Evolutionary conservation across 768 basidiomycete genomes (phyloP).

Genomic region (Coprinellus micaceus): DNA sequence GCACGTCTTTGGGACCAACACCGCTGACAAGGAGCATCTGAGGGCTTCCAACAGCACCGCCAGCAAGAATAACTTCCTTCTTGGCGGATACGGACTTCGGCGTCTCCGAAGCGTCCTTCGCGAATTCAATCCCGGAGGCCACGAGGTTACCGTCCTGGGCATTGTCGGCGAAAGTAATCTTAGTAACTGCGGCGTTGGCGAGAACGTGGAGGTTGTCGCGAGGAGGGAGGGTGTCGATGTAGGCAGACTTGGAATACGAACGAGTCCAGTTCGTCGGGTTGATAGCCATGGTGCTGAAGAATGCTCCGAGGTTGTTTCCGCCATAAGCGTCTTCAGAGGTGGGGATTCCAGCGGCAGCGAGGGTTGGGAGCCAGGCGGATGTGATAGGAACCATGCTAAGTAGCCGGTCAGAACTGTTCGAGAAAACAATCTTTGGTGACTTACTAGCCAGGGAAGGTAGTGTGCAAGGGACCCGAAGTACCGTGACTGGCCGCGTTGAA

Average conservation of each 20-base stretch:
- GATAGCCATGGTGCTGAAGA: conserved; percentile 55
- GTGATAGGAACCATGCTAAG: conserved; percentile 51
- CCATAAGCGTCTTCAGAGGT: conserved; percentile 41
- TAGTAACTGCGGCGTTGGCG: conserved; percentile 57
- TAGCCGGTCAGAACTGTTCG: conserved; percentile 21
- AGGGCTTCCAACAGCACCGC: conserved; percentile 50
- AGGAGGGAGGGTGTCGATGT: conserved; percentile 62
- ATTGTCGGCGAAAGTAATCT: conserved; percentile 44
- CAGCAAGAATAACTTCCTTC: conserved; percentile 58
- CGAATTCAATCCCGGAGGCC: conserved; percentile 39
- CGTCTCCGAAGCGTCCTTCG: conserved; percentile 23
- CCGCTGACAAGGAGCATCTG: conserved; percentile 56
- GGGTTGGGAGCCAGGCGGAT: conserved; percentile 55
- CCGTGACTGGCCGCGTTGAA: conserved; percentile 48
- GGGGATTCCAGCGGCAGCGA: conserved; percentile 45
- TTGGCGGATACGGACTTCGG: conserved; percentile 46
- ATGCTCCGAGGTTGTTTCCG: conserved; percentile 49
- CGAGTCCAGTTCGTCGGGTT: conserved; percentile 67
- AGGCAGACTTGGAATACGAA: conserved; percentile 62
- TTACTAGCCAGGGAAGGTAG: conserved; percentile 49
- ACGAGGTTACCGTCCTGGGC: conserved; percentile 38
- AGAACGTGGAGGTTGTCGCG: conserved; percentile 63
- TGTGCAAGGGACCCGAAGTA: conserved; percentile 41
- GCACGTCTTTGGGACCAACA: conserved; percentile 52
- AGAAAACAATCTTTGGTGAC: conserved; percentile 32